Percentiles rank a stretch among this genome's conserved stretches.
phyloP scores from a whole-genome alignment of 345 rosid genomes.

The Gossypium ekmanianum region DNA sequence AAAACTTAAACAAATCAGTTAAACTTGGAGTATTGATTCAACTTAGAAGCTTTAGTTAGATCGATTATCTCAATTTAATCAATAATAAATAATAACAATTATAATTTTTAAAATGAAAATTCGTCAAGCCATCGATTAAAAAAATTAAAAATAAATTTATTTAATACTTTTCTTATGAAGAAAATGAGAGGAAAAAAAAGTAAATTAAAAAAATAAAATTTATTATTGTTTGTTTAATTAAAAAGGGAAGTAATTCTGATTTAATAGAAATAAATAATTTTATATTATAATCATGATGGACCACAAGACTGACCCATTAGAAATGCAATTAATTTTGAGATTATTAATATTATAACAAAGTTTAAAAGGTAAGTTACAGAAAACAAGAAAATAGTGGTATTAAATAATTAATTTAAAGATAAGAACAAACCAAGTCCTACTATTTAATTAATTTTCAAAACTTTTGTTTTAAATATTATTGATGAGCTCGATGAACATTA shows the following conservation, averaged over 20 bases:
- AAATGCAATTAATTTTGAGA: constrained; percentile 26
- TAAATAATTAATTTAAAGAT: constrained; percentile 30
- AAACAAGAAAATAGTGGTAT: constrained; percentile 23
- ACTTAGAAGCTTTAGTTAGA: too few relatives aligned
- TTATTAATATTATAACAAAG: constrained; percentile 19
- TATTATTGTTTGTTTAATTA: too few relatives aligned
- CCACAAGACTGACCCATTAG: constrained; percentile 34
- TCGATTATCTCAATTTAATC: too few relatives aligned
- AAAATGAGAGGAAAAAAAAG: too few relatives aligned
- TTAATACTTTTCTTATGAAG: too few relatives aligned
- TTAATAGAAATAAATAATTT: constrained; percentile 15
- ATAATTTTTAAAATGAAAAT: too few relatives aligned
- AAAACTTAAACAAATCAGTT: too few relatives aligned
- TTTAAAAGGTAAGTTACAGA: constrained; percentile 20
- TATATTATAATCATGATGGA: constrained; percentile 22
- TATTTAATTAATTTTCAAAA: constrained; percentile 25
- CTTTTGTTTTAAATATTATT: constrained; percentile 22
- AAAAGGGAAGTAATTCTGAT: constrained; percentile 25
- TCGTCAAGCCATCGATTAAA: too few relatives aligned
- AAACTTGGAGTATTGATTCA: too few relatives aligned
- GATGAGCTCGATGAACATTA: constrained; percentile 58
- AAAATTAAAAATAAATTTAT: too few relatives aligned
- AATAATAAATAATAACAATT: too few relatives aligned
- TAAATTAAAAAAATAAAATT: too few relatives aligned
- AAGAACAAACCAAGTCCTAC: constrained; percentile 36